Evolutionary conservation across 2,329 filamentous ascomycete genomes (phyloP), one percentile per base, ranked within the genome.

Genomic region (Pseudogymnoascus sp.): DNA sequence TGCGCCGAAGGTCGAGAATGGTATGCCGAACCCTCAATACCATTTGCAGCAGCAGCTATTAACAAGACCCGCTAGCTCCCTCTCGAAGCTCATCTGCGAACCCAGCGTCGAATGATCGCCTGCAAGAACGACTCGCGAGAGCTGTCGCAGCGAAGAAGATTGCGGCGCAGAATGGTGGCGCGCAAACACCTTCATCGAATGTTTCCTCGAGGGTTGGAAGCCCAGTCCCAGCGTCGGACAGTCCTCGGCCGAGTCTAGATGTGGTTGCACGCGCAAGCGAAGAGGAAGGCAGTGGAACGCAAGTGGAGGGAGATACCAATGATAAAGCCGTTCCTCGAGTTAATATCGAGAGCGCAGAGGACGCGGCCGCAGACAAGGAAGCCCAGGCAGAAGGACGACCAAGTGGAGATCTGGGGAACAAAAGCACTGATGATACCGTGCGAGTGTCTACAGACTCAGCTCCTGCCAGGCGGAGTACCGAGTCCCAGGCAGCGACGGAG

Each of bases 51-150:
- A 10, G 45, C 49, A 55, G 29, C 1, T 55, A 21, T 19, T 58
- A 19, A 60, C 49, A 49, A 61, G 58, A 43, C 41, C 66, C 55
- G 66, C 55, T 59, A 81, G 80, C 72, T 64, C 75, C 81, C 62
- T 86, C 88, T 60, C 83, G 88, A 71, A 84, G 80, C 66, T 82
- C 87, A 21, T 88, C 88, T 4, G 84, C 82, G 43, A 84, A 80
- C 65, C 83, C 71, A 45, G 78, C 85, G 67, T 78, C 83, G 65
- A 94, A 91, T 75, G 92, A 95, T 69, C 85, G 92, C 61, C 79
- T 99, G 45, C 92, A 97, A 72, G 92, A 96, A 73, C 84, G 92
- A 65, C 81, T 99, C 64, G 93, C 93, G 31, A 90, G 91, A 71
- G 94, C 92, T 31, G 85, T 97, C 69, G 91, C 88, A 2, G 88